Conservation (phyloP, 2,329 filamentous ascomycete species). For the Fusarium sterilihyphosum region DNA sequence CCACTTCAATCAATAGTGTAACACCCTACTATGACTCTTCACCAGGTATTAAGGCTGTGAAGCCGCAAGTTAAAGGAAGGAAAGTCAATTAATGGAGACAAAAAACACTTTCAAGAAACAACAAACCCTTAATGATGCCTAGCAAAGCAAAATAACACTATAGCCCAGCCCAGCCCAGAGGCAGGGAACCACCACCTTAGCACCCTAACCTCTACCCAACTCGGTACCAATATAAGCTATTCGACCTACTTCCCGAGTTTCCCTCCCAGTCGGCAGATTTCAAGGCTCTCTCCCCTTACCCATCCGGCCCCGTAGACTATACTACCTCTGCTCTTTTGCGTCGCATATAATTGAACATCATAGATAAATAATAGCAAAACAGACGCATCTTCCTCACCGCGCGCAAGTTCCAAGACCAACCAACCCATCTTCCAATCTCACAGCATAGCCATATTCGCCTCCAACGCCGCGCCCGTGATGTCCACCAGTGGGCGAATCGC, state of each 20-base stretch:
- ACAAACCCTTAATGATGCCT: slow-evolving; percentile 22
- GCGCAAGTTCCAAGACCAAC: slow-evolving; percentile 30
- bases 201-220: slow-evolving; percentile 2
- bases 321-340: background rate
- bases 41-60: background rate
- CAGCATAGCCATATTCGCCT: slow-evolving; percentile 39
- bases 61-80: background rate
- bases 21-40: background rate
- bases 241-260: background rate
- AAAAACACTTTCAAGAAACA: slow-evolving; percentile 30
- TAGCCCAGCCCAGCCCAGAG: slow-evolving; percentile 1
- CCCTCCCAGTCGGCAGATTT: background rate
- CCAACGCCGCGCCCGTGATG: slow-evolving; percentile 43
- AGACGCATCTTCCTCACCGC: slow-evolving; percentile 13
- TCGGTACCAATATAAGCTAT: background rate
- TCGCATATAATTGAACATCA: background rate
- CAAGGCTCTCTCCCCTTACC: background rate
- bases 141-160: slow-evolving; percentile 15
- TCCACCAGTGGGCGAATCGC: slow-evolving; percentile 40
- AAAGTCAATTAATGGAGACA: slow-evolving; percentile 27
- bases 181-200: slow-evolving; percentile 5
- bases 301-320: background rate
- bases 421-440: slow-evolving; percentile 32
- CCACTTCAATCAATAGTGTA: background rate
- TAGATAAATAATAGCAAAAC: slow-evolving; percentile 16